Evolutionary conservation across 306 rosid species (phyloP).

Genomic region (Cicer chorassanicum): DNA sequence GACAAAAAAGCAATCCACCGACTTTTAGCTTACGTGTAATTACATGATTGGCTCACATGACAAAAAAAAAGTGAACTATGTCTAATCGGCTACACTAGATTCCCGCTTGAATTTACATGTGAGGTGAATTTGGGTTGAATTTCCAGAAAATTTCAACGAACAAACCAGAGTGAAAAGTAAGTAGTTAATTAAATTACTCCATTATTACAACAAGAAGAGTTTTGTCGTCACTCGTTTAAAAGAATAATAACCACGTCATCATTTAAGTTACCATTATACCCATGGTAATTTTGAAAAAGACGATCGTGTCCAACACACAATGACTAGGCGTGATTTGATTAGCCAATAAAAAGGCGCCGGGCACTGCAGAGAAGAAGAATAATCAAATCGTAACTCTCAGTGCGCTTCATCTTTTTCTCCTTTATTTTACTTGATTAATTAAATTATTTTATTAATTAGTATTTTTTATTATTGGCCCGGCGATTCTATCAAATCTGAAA

Average conservation of each 20-base stretch:
- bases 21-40: background rate
- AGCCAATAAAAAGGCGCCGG: conserved; percentile 35
- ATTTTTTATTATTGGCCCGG: conserved; percentile 43
- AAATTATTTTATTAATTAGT: background rate
- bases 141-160: conserved; percentile 63
- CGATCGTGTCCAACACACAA: conserved; percentile 27
- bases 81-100: conserved; percentile 35
- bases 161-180: conserved; percentile 17
- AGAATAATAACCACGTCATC: conserved; percentile 35
- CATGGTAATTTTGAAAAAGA: conserved; percentile 31
- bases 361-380: conserved; percentile 37
- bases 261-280: conserved; percentile 21
- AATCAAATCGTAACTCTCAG: conserved; percentile 54
- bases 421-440: conserved; percentile 5
- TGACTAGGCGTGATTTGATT: conserved; percentile 52
- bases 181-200: conserved; percentile 20
- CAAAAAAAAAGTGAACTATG: no score
- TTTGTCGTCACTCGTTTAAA: conserved; percentile 39
- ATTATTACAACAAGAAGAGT: conserved; percentile 21
- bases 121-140: conserved; percentile 69
- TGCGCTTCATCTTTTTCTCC: conserved; percentile 55
- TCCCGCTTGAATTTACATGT: conserved; percentile 49
- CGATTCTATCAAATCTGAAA: conserved; percentile 51
- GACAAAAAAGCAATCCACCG: background rate
- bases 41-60: background rate